Conservation (phyloP, 257 asterid genomes). For the Fraxinus pennsylvanica region DNA sequence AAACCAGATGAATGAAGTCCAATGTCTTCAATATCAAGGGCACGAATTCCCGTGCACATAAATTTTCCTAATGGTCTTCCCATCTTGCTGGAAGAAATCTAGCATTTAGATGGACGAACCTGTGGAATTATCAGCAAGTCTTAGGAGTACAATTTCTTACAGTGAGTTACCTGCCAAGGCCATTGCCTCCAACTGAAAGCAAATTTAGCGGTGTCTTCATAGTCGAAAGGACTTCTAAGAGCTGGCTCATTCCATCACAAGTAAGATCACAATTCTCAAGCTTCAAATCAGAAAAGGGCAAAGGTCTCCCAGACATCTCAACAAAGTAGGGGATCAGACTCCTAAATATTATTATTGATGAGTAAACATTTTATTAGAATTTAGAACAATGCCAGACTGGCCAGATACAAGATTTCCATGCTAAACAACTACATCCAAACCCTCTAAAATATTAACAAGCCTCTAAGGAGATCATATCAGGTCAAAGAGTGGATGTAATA, state of each 20-base stretch:
- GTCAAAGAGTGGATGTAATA: not conserved
- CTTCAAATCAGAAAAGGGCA: slow-evolving; percentile 63
- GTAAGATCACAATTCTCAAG: slow-evolving; percentile 82
- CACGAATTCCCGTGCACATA: slow-evolving; percentile 59
- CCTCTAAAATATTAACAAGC: slow-evolving; percentile 2
- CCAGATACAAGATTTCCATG: slow-evolving; percentile 8
- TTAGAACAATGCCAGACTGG: slow-evolving; percentile 6
- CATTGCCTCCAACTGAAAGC: slow-evolving; percentile 76
- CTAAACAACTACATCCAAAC: not conserved
- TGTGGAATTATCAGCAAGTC: slow-evolving; percentile 19
- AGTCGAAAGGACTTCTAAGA: slow-evolving; percentile 64
- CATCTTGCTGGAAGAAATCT: slow-evolving; percentile 51
- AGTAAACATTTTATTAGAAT: slow-evolving; percentile 2
- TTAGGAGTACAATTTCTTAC: slow-evolving; percentile 18
- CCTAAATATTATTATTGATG: slow-evolving; percentile 44
- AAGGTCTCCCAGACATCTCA: slow-evolving; percentile 51
- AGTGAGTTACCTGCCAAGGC: slow-evolving; percentile 78
- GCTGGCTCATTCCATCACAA: slow-evolving; percentile 51
- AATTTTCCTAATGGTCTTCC: slow-evolving; percentile 67
- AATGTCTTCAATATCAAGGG: slow-evolving; percentile 69
- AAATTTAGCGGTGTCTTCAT: slow-evolving; percentile 61
- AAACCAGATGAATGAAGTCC: slow-evolving; percentile 80
- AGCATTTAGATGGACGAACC: slow-evolving; percentile 17
- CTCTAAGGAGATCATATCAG: slow-evolving; percentile 23
- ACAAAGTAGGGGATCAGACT: slow-evolving; percentile 57